Evolutionary conservation across 2,329 filamentous ascomycete genomes (phyloP).

Genomic region (Coniochaeta ligniaria): DNA sequence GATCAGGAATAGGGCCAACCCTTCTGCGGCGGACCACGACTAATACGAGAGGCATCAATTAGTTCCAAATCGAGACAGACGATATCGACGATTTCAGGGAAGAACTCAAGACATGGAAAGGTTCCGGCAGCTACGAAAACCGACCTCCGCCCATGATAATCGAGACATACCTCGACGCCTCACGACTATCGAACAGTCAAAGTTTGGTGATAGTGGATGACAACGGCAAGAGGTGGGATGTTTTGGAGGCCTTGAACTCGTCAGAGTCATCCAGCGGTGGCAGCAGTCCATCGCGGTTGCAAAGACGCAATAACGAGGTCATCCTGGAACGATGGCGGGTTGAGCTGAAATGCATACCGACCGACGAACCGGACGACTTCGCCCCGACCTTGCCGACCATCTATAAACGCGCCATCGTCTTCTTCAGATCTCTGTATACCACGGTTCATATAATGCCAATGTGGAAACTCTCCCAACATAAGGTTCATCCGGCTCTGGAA

Average conservation of each 20-base stretch:
- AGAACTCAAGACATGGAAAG: conserved; percentile 75
- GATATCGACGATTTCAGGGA: conserved; percentile 85
- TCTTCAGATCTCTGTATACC: conserved; percentile 84
- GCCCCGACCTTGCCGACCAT: conserved; percentile 68
- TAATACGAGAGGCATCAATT: conserved; percentile 1
- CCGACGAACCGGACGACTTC: conserved; percentile 47
- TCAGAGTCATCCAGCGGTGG: conserved; percentile 47
- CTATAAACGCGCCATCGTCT: conserved; percentile 95
- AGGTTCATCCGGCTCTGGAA: conserved; percentile 60
- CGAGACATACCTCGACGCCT: conserved; percentile 81
- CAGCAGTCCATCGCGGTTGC: conserved; percentile 27
- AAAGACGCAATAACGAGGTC: conserved; percentile 58
- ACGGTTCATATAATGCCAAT: conserved; percentile 76
- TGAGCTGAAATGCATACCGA: conserved; percentile 60
- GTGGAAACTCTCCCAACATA: conserved; percentile 76
- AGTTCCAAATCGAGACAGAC: conserved; percentile 95
- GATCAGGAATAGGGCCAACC: not conserved
- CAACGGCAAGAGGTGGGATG: conserved; percentile 86
- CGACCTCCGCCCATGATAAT: conserved; percentile 79
- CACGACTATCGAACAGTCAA: conserved; percentile 73
- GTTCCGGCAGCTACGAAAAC: conserved; percentile 67
- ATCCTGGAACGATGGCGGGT: conserved; percentile 88
- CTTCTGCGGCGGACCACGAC: not conserved
- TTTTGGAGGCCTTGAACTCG: conserved; percentile 70
- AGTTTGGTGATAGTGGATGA: conserved; percentile 84